Evolutionary conservation across 1,139 yeast species (phyloP).

Genomic region (Kodamaea anthophila): DNA sequence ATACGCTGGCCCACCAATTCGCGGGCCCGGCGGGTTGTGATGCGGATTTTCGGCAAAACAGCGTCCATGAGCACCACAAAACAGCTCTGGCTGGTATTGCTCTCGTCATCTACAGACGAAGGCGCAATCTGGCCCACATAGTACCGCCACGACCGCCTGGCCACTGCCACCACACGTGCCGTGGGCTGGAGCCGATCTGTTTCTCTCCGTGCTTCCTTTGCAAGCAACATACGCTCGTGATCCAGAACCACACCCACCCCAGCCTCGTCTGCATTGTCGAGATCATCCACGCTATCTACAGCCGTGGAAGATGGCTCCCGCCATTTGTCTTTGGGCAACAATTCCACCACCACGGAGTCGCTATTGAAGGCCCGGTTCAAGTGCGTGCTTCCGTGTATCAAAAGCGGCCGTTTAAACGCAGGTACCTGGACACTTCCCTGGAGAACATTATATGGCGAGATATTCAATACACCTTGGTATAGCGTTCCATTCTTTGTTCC

Average conservation of each 20-base stretch:
- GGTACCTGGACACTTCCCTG: constrained; percentile 79
- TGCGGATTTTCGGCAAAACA: constrained; percentile 80
- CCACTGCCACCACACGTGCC: constrained; percentile 82
- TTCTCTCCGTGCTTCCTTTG: constrained; percentile 72
- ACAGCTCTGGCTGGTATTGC: constrained; percentile 66
- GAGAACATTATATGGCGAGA: constrained; percentile 79
- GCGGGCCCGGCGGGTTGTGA: constrained; percentile 78
- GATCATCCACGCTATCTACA: constrained; percentile 60
- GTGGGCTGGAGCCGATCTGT: constrained; percentile 69
- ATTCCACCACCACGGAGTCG: constrained; percentile 85
- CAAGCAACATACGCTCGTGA: constrained; percentile 65
- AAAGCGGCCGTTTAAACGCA: constrained; percentile 74
- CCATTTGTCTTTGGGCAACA: constrained; percentile 85
- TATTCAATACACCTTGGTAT: constrained; percentile 76
- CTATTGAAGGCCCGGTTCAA: constrained; percentile 89
- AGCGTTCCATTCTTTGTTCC: constrained; percentile 85
- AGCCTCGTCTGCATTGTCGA: constrained; percentile 39
- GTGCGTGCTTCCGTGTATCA: constrained; percentile 76
- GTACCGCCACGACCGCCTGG: constrained; percentile 91
- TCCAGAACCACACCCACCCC: constrained; percentile 53
- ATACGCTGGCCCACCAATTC: constrained; percentile 83
- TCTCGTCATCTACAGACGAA: constrained; percentile 57
- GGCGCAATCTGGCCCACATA: constrained; percentile 94
- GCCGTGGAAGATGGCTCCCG: constrained; percentile 75
- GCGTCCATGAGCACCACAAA: constrained; percentile 87